Evolutionary conservation across 352 stramenopile species (phyloP), one percentile per base, ranked within the genome.

Genomic region (Phytophthora pinifolia): DNA sequence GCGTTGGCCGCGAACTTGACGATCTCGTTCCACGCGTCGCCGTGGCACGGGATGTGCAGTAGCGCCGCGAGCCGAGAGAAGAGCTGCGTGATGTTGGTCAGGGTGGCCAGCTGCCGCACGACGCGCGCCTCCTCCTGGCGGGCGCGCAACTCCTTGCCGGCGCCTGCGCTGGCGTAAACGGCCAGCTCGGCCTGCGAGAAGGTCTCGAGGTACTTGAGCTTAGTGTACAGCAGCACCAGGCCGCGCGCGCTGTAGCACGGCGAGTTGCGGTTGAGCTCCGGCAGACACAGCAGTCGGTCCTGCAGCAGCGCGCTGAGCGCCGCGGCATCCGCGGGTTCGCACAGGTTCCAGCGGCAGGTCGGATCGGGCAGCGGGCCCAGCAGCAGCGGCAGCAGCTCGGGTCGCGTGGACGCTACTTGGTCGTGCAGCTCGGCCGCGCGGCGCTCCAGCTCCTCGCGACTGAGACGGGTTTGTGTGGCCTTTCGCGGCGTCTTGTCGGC

Each of bases 171-270:
- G 18, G 76, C 72, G 60, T 94, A 94, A 46, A 45, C 56, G 17
- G 70, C 70, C 61, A 94, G 69, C 38, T 89, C 68, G 2, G 72
- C 48, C 6, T 71, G 46, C 9, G 75, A 60, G 59, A 92, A 92
- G 7, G 82, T 90, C 62, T 83, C 82, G 12, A 94, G 64, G 62
- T 94, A 94, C 50, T 84, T 80, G 50, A 91, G 68, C 60, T 94
- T 94, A 25, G 81, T 94, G 59, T 87, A 94, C 25, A 92, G 75
- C 60, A 92, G 62, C 52, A 94, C 77, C 38, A 94, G 81, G 29
- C 67, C 75, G 12, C 83, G 79, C 15, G 83, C 83, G 38, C 72
- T 92, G 67, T 90, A 90, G 68, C 79, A 90, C 22, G 83, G 79
- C 25, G 83, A 90, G 65, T 75, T 87, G 52, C 77, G 83, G 65